phyloP scores from a whole-genome alignment of 1,139 yeast genomes.

The Candida anutae region DNA sequence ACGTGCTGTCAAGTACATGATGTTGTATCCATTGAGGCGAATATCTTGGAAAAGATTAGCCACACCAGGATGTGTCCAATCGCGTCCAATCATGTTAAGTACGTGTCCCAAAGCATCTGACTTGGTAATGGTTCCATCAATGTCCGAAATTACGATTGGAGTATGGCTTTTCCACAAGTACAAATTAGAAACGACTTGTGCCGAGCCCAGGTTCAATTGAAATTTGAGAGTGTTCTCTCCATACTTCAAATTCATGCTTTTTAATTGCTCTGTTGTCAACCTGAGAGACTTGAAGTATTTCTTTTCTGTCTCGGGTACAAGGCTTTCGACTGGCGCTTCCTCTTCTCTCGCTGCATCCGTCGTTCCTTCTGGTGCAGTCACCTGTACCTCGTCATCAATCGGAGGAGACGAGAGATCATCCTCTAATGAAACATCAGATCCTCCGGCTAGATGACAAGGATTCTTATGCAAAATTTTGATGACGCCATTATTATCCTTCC shows the following conservation, averaged over 20 bases:
- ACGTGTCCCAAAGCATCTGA: constrained; percentile 98
- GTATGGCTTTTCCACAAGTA: constrained; percentile 79
- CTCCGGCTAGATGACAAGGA: constrained; percentile 3
- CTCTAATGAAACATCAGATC: constrained; percentile 3
- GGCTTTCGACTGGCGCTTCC: neutral
- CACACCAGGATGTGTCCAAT: constrained; percentile 98
- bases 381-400: constrained; percentile 8
- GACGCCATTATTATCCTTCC: constrained; percentile 64
- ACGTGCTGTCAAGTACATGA: constrained; percentile 88
- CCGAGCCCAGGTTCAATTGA: constrained; percentile 75
- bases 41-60: constrained; percentile 87
- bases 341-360: constrained; percentile 5
- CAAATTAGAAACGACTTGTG: constrained; percentile 65
- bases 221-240: constrained; percentile 79
- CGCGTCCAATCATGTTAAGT: constrained; percentile 85
- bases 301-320: constrained; percentile 11
- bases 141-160: constrained; percentile 93
- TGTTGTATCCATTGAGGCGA: constrained; percentile 78
- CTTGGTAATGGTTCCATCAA: constrained; percentile 96
- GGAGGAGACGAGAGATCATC: constrained; percentile 5
- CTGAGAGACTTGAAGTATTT: constrained; percentile 80
- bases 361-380: neutral
- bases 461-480: constrained; percentile 41
- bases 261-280: constrained; percentile 83
- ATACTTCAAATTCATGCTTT: constrained; percentile 59